Conservation (phyloP, 768 basidiomycete genomes). For the Tylopilus plumbeoviolaceoides region DNA sequence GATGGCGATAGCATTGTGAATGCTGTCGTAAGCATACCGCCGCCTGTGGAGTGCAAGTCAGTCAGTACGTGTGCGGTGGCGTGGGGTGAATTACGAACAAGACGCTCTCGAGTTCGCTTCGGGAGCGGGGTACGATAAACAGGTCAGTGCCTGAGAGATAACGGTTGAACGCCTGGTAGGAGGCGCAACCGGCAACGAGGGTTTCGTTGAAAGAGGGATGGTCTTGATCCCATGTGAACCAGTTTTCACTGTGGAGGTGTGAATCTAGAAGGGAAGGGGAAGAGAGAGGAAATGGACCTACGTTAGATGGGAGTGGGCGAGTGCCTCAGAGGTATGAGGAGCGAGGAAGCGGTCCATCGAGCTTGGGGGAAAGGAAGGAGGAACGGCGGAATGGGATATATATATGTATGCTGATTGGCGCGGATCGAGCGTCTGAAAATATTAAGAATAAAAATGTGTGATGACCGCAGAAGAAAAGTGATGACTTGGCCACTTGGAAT, state of each 20-base stretch:
- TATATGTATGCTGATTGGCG: constrained; percentile 9
- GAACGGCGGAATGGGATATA: constrained; percentile 2
- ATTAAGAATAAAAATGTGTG: background rate
- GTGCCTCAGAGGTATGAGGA: constrained; percentile 69
- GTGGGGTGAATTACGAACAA: constrained; percentile 44
- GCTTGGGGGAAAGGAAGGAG: background rate
- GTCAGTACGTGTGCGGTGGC: constrained; percentile 3
- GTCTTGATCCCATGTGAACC: constrained; percentile 65
- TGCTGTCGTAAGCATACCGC: constrained; percentile 73
- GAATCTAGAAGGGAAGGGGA: constrained; percentile 13
- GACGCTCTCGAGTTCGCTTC: constrained; percentile 64
- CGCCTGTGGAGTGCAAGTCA: constrained; percentile 40
- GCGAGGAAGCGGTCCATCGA: constrained; percentile 71
- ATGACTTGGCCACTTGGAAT: background rate
- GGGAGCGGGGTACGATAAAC: constrained; percentile 62
- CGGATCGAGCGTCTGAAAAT: constrained; percentile 8
- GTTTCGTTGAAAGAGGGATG: constrained; percentile 68
- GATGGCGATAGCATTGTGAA: constrained; percentile 75
- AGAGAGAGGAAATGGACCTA: constrained; percentile 31
- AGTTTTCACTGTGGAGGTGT: constrained; percentile 51
- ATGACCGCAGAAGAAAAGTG: too few relatives aligned
- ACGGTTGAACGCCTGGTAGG: constrained; percentile 74
- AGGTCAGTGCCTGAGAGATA: constrained; percentile 70
- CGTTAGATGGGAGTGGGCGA: constrained; percentile 66
- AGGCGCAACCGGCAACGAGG: constrained; percentile 72